phyloP scores from a whole-genome alignment of 139 green algal genomes.

The Diplosphaera chodatii region DNA sequence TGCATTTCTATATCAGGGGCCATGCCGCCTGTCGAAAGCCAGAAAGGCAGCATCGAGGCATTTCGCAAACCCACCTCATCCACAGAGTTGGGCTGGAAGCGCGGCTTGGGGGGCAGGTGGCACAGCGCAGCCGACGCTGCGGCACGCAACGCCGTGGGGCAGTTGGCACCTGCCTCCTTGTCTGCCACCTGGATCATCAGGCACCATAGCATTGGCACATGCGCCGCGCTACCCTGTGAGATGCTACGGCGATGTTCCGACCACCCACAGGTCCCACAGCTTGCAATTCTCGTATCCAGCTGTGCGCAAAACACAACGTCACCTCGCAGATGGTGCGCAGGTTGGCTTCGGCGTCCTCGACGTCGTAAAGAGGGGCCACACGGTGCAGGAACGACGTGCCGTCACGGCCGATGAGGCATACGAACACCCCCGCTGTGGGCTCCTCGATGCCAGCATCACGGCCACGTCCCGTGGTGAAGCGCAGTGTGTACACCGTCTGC shows the following conservation, averaged over 20 bases:
- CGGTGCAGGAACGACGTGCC: conserved; percentile 44
- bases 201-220: too few species aligned
- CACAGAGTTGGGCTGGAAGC: conserved; percentile 68
- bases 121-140: neutral
- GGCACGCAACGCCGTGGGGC: conserved; percentile 12
- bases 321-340: conserved; percentile 42
- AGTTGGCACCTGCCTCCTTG: conserved; percentile 26
- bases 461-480: neutral
- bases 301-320: too few species aligned
- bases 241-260: too few species aligned
- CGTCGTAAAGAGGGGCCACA: conserved; percentile 43
- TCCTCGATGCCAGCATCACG: neutral
- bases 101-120: conserved; percentile 11
- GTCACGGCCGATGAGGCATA: conserved; percentile 51
- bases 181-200: conserved; percentile 13
- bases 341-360: conserved; percentile 15
- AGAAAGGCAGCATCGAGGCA: too few species aligned
- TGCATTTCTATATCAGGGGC: too few species aligned
- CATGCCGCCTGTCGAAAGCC: too few species aligned
- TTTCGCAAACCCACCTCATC: conserved; percentile 51
- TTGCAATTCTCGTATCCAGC: too few species aligned
- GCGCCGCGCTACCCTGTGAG: too few species aligned
- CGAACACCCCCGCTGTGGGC: conserved; percentile 26
- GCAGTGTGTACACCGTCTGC: neutral
- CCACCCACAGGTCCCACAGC: too few species aligned